These are phyloP conservation scores for Coemansia sp. DNA, from an alignment of 192 early-diverging fungal genomes.

Conservation along the genomic window DNA sequence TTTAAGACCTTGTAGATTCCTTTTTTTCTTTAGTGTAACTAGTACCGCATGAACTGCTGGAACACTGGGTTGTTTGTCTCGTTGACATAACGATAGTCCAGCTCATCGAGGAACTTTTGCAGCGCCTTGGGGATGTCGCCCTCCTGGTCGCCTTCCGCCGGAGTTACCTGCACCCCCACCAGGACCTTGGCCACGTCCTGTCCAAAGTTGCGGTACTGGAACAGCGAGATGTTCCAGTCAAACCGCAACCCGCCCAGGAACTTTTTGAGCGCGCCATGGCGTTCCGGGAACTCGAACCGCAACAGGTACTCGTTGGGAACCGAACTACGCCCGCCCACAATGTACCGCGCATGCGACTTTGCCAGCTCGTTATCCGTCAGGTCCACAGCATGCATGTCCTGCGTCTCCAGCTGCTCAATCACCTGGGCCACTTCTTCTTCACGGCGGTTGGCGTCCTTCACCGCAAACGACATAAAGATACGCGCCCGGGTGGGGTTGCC, in stretches of 20 bases:
- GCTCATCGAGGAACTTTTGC: conserved; percentile 68
- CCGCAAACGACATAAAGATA: conserved; percentile 86
- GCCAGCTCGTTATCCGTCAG: conserved; percentile 91
- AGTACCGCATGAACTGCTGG: conserved; percentile 67
- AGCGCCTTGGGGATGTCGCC: conserved; percentile 49
- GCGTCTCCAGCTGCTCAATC: conserved; percentile 51
- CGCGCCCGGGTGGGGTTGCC: conserved; percentile 68
- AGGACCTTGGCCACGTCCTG: conserved; percentile 91
- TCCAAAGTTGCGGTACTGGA: conserved; percentile 97
- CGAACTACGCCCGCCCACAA: conserved; percentile 77
- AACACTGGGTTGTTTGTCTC: conserved; percentile 90
- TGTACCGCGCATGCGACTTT: conserved; percentile 92
- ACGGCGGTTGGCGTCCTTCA: conserved; percentile 68
- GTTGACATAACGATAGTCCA: conserved; percentile 84
- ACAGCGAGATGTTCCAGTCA: conserved; percentile 77
- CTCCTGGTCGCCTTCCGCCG: conserved; percentile 42
- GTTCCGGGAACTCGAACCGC: conserved; percentile 94
- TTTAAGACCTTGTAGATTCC: too few relatives aligned
- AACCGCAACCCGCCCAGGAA: conserved; percentile 70
- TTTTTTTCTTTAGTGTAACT: not conserved
- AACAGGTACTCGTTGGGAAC: conserved; percentile 84
- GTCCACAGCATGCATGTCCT: conserved; percentile 72
- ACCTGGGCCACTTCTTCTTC: conserved; percentile 64
- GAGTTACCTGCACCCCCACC: conserved; percentile 88
- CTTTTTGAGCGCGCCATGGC: conserved; percentile 84